Evolutionary conservation across 345 rosid species (phyloP), one percentile per base, ranked within the genome.

Genomic region (Populus deltoides): DNA sequence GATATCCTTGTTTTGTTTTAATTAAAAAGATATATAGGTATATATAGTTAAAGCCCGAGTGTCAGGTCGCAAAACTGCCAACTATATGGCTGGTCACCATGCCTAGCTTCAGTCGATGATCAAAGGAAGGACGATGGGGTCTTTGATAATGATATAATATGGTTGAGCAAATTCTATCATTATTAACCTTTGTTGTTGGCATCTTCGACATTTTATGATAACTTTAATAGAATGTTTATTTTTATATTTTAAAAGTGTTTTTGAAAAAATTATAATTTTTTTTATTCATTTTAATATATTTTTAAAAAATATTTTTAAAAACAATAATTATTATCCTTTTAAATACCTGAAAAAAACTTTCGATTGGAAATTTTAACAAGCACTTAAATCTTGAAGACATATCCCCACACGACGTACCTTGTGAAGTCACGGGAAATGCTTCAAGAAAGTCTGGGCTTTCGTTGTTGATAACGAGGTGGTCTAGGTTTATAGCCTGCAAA

Each of bases 331-430:
- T 0, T 4, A 31, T 3, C 2, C 31, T 31, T 31, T 2, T 0
- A 2, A 31, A 31, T 1, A 31, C 76, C 73, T 70, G 71, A 72
- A 70, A 69, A 35, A 59, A 65, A 81, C 70, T 25, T 65, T 80
- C 68, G 81, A 83, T 78, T 68, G 71, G 38, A 73, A 75, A 74
- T 45, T 66, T 75, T 68, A 81, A 69, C 84, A 35, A 67, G 57
- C 47, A 7, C 70, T 69, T 68, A 12, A 57, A 53, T 71, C 47
- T 53, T 36, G n/a, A 41, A 31, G 25, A 53, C 20, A 22, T 74
- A 33, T 4, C 15, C 27, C 41, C 33, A 1, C 18, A 61, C 71
- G 5, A 55, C 11, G 62, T 55, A 8, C 62, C 25, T 24, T 22
- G 22, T 24, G n/a, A 55, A 22, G 43, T 39, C 43, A 39, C 43